Conservation (phyloP, 2,329 filamentous ascomycete species). For the Diaporthe aspalathi region DNA sequence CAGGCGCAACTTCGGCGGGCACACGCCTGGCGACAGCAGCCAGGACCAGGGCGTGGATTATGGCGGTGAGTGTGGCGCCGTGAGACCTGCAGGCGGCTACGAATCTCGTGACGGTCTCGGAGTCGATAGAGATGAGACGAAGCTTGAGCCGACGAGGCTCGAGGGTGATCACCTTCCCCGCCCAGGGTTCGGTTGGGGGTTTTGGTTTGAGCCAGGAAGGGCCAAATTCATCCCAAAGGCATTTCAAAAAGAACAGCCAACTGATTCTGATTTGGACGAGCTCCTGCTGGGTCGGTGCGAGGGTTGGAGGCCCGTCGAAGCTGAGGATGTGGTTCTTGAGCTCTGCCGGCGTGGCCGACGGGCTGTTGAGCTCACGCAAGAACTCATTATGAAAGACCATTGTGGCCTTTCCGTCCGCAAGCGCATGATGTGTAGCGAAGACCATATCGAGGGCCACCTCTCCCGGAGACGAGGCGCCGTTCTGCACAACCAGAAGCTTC, state of each 20-base stretch:
- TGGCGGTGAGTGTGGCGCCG: constrained; percentile 58
- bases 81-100: constrained; percentile 55
- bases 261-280: constrained; percentile 55
- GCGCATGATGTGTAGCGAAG: constrained; percentile 64
- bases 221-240: constrained; percentile 54
- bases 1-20: constrained; percentile 46
- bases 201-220: constrained; percentile 52
- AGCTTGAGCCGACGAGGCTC: constrained; percentile 52
- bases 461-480: constrained; percentile 35
- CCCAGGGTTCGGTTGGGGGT: constrained; percentile 50
- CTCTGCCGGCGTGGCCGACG: constrained; percentile 31
- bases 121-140: constrained; percentile 51
- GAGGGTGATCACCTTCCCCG: constrained; percentile 50
- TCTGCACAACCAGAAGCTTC: constrained; percentile 55
- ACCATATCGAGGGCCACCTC: constrained; percentile 52
- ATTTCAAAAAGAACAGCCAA: constrained; percentile 53
- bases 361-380: constrained; percentile 54
- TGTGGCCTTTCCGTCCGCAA: constrained; percentile 64
- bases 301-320: constrained; percentile 46
- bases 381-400: constrained; percentile 62
- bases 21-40: constrained; percentile 54
- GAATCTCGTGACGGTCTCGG: constrained; percentile 46
- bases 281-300: constrained; percentile 55
- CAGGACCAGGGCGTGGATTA: constrained; percentile 60
- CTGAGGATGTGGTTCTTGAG: constrained; percentile 46